phyloP scores from a whole-genome alignment of 768 basidiomycete genomes.

The Suillus paluster region DNA sequence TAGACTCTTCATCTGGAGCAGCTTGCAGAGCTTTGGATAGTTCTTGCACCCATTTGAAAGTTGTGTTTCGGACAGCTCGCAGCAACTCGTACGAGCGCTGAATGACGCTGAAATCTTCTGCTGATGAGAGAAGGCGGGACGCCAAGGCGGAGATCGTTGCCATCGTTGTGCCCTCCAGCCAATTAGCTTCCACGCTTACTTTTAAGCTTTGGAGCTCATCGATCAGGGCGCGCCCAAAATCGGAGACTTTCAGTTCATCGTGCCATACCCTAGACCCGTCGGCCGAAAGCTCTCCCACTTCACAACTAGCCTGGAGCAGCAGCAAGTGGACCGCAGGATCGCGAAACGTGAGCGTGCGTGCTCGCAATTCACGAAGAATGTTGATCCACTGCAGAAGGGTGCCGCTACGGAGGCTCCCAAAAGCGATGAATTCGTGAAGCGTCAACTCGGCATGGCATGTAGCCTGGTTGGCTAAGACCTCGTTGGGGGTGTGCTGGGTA shows the following conservation, averaged over 20 bases:
- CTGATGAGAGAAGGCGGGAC: conserved; percentile 38
- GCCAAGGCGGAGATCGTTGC: conserved; percentile 34
- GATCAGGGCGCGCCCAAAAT: conserved; percentile 41
- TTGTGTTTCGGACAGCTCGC: conserved; percentile 31
- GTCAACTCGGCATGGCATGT: conserved; percentile 41
- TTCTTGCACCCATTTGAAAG: conserved; percentile 43
- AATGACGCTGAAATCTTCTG: conserved; percentile 15
- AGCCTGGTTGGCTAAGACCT: conserved; percentile 45
- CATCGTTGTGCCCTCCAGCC: conserved; percentile 37
- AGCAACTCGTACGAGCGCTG: conserved; percentile 30
- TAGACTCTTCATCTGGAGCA: background rate
- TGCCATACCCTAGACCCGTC: conserved; percentile 40
- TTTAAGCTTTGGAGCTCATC: conserved; percentile 36
- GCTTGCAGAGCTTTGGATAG: conserved; percentile 25
- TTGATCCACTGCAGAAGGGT: conserved; percentile 50
- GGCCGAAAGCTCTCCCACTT: conserved; percentile 35
- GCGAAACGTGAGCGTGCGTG: conserved; percentile 39
- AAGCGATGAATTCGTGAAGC: conserved; percentile 47
- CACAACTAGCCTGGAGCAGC: conserved; percentile 45
- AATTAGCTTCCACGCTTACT: conserved; percentile 38
- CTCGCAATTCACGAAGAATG: conserved; percentile 45
- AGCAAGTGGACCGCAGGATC: conserved; percentile 43
- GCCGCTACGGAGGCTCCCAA: conserved; percentile 47
- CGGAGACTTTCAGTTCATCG: conserved; percentile 29
- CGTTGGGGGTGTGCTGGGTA: conserved; percentile 46